Percentiles rank a stretch among this genome's conserved stretches.
phyloP scores from a whole-genome alignment of 1,284 basidiomycete species.

The Ceratobasidium sp. region DNA sequence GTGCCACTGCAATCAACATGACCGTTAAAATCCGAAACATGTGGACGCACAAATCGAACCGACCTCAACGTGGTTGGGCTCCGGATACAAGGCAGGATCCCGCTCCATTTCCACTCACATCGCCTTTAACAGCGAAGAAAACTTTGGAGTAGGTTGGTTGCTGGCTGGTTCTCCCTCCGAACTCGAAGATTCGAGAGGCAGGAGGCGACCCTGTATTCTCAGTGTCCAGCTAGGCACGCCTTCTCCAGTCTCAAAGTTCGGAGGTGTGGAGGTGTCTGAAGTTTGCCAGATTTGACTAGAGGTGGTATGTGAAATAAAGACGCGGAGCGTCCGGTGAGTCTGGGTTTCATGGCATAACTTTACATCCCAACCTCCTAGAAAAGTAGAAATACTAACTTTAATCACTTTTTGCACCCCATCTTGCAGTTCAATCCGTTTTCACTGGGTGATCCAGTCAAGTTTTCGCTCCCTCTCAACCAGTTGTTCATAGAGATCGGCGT shows the following conservation, averaged over 20 bases:
- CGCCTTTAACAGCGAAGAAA: slow-evolving; percentile 84
- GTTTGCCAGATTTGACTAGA: slow-evolving; percentile 86
- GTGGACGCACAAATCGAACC: slow-evolving; percentile 54
- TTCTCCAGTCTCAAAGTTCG: slow-evolving; percentile 66
- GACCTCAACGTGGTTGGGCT: slow-evolving; percentile 80
- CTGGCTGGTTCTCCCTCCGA: slow-evolving; percentile 50
- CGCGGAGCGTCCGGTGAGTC: slow-evolving; percentile 83
- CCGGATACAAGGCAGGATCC: slow-evolving; percentile 81
- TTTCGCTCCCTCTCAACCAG: slow-evolving; percentile 88
- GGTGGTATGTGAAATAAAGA: slow-evolving; percentile 89
- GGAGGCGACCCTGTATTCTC: slow-evolving; percentile 84
- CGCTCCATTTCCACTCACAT: slow-evolving; percentile 88
- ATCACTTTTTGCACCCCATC: slow-evolving; percentile 67
- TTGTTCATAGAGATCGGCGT: slow-evolving; percentile 86
- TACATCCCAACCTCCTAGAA: background rate
- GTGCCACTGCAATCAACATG: slow-evolving; percentile 67
- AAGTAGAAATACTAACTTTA: slow-evolving; percentile 49
- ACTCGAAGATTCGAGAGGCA: slow-evolving; percentile 56
- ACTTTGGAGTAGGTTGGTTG: slow-evolving; percentile 72
- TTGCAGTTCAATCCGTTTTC: slow-evolving; percentile 89
- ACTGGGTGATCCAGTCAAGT: slow-evolving; percentile 92
- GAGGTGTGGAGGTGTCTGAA: slow-evolving; percentile 51
- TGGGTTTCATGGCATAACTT: slow-evolving; percentile 50
- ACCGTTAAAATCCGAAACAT: background rate
- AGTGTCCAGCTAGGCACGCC: slow-evolving; percentile 91